A percentile compares a stretch with the other conserved stretches of the same genome.
These are phyloP conservation scores for Ogataea ganodermae DNA, from an alignment of 805 yeast genomes.

Conservation along the genomic window DNA sequence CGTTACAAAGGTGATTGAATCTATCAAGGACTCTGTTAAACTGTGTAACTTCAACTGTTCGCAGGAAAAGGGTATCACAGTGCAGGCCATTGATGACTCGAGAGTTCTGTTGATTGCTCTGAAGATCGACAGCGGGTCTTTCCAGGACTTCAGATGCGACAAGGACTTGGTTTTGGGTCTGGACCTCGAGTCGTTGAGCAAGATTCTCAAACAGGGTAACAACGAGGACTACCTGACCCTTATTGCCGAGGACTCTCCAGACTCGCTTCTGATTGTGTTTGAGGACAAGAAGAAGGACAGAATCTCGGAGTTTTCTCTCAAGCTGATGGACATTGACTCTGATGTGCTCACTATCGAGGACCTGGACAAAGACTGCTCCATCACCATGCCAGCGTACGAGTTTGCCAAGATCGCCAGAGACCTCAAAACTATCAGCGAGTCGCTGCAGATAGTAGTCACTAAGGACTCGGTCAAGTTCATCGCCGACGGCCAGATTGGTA, in stretches of 20 bases:
- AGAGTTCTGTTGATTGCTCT: conserved; percentile 90
- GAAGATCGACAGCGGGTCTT: conserved; percentile 84
- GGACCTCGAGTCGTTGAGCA: conserved; percentile 83
- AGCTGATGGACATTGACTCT: conserved; percentile 94
- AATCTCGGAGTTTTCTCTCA: conserved; percentile 86
- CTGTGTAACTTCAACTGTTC: conserved; percentile 96
- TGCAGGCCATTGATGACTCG: conserved; percentile 97
- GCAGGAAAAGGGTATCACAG: conserved; percentile 83
- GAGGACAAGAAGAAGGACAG: conserved; percentile 92
- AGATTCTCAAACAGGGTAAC: conserved; percentile 88
- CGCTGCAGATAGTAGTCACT: conserved; percentile 80
- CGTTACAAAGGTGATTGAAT: conserved; percentile 65
- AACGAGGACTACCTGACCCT: conserved; percentile 85
- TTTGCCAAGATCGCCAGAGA: conserved; percentile 90
- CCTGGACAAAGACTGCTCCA: conserved; percentile 83
- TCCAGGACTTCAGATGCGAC: conserved; percentile 93
- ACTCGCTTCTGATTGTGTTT: conserved; percentile 73
- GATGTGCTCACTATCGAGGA: conserved; percentile 93
- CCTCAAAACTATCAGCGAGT: conserved; percentile 81
- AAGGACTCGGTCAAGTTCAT: conserved; percentile 90
- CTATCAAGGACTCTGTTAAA: conserved; percentile 92
- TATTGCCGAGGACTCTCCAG: conserved; percentile 78
- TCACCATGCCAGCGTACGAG: conserved; percentile 85
- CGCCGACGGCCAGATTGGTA: conserved; percentile 90
- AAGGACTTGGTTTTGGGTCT: conserved; percentile 89